These are phyloP conservation scores for Pseudopithomyces maydicus DNA, from an alignment of 2,329 filamentous ascomycete species.

Conservation along the genomic window DNA sequence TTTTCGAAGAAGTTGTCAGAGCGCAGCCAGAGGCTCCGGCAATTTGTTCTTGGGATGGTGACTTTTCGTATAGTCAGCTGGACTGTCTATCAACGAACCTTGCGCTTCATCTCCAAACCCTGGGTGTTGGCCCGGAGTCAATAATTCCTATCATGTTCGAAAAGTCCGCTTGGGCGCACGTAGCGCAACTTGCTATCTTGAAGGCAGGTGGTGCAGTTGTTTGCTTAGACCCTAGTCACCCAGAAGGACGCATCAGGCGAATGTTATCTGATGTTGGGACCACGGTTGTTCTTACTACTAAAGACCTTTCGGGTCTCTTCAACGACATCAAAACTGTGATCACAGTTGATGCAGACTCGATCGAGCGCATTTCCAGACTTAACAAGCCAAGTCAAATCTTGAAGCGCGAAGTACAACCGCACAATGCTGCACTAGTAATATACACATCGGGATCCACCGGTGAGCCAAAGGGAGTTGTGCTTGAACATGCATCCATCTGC, in stretches of 20 bases:
- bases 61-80: conserved; percentile 18
- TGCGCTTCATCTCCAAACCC: conserved; percentile 9
- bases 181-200: conserved; percentile 47
- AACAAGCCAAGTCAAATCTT: not conserved
- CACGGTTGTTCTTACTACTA: not conserved
- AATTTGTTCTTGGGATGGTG: conserved; percentile 11
- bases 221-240: conserved; percentile 14
- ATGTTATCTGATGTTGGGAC: not conserved
- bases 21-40: conserved; percentile 13
- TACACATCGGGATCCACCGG: conserved; percentile 51
- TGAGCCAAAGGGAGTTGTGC: conserved; percentile 63
- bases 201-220: conserved; percentile 52
- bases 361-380: not conserved
- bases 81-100: conserved; percentile 10
- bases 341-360: not conserved
- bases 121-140: conserved; percentile 3
- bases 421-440: conserved; percentile 60
- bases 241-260: conserved; percentile 20
- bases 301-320: not conserved
- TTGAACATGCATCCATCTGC: conserved; percentile 32
- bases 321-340: not conserved
- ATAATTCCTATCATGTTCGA: conserved; percentile 16
- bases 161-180: conserved; percentile 23
- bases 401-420: not conserved
- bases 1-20: conserved; percentile 1